Conservation (phyloP, 164 flowering plant species). For the Magnolia sinica region DNA sequence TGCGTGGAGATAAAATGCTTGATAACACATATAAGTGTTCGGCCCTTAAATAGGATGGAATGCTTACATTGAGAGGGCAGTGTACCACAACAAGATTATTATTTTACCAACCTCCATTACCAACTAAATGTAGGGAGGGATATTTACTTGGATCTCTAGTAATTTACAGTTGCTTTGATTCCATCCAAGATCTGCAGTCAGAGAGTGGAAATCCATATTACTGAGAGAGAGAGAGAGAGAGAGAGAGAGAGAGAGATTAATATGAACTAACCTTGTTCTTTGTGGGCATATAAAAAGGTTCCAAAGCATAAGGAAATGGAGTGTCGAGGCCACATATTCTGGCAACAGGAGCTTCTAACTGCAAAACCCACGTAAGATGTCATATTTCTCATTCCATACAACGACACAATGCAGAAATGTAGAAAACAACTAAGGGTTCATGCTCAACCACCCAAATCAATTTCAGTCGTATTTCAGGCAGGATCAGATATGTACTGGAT, state of each 20-base stretch:
- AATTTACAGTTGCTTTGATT: conserved; percentile 70
- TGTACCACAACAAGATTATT: too few relatives aligned
- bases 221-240: background rate
- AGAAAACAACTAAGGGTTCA: too few relatives aligned
- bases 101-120: too few relatives aligned
- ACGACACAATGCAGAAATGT: too few relatives aligned
- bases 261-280: conserved; percentile 66
- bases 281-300: conserved; percentile 90
- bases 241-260: background rate
- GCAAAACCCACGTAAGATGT: conserved; percentile 20
- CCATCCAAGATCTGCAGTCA: conserved; percentile 61
- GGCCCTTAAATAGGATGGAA: too few relatives aligned
- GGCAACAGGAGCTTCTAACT: conserved; percentile 94
- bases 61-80: too few relatives aligned
- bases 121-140: too few relatives aligned
- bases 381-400: background rate
- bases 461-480: too few relatives aligned
- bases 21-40: too few relatives aligned
- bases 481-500: too few relatives aligned
- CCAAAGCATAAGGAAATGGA: conserved; percentile 92
- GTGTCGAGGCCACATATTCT: conserved; percentile 93
- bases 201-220: background rate
- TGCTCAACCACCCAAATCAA: too few relatives aligned
- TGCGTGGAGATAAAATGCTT: too few relatives aligned
- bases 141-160: conserved; percentile 23